Percentiles rank a stretch among this genome's conserved stretches.
These are phyloP conservation scores for Penicillium expansum DNA, from an alignment of 2,329 filamentous ascomycete genomes.

Conservation along the genomic window DNA sequence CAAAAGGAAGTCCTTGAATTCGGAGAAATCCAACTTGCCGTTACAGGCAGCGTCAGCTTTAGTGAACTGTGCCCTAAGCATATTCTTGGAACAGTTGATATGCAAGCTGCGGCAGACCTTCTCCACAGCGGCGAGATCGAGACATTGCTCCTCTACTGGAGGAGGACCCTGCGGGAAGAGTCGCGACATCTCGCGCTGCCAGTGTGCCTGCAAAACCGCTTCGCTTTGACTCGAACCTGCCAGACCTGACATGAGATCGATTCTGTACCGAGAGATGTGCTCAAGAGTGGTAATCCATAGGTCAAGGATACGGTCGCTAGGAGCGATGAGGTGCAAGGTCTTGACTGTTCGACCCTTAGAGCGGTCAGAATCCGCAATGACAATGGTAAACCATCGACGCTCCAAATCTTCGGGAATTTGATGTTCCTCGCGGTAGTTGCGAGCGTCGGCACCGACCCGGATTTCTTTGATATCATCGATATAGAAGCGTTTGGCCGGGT, in stretches of 20 bases:
- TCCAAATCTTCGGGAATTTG: slow-evolving; percentile 66
- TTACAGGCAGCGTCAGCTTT: slow-evolving; percentile 64
- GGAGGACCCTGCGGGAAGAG: slow-evolving; percentile 50
- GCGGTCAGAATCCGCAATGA: slow-evolving; percentile 76
- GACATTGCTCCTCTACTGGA: slow-evolving; percentile 61
- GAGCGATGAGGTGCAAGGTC: slow-evolving; percentile 82
- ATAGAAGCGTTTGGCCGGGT: slow-evolving; percentile 80
- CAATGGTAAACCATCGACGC: slow-evolving; percentile 80
- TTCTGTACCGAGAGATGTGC: slow-evolving; percentile 77
- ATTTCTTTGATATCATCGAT: slow-evolving; percentile 95
- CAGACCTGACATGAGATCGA: slow-evolving; percentile 85
- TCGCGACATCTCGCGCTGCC: slow-evolving; percentile 78
- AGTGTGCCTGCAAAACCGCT: slow-evolving; percentile 77
- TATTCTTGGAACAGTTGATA: slow-evolving; percentile 79
- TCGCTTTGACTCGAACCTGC: slow-evolving; percentile 73
- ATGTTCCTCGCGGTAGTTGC: slow-evolving; percentile 85
- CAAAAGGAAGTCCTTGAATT: slow-evolving; percentile 81
- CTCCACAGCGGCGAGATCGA: slow-evolving; percentile 76
- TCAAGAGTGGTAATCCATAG: slow-evolving; percentile 84
- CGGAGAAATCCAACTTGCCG: slow-evolving; percentile 69
- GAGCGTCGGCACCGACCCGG: slow-evolving; percentile 75
- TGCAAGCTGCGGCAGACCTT: slow-evolving; percentile 84
- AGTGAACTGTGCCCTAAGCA: slow-evolving; percentile 71
- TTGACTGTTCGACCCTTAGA: slow-evolving; percentile 70
- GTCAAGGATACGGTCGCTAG: slow-evolving; percentile 66